phyloP scores from a whole-genome alignment of 306 rosid species.

The Echinosophora koreensis region DNA sequence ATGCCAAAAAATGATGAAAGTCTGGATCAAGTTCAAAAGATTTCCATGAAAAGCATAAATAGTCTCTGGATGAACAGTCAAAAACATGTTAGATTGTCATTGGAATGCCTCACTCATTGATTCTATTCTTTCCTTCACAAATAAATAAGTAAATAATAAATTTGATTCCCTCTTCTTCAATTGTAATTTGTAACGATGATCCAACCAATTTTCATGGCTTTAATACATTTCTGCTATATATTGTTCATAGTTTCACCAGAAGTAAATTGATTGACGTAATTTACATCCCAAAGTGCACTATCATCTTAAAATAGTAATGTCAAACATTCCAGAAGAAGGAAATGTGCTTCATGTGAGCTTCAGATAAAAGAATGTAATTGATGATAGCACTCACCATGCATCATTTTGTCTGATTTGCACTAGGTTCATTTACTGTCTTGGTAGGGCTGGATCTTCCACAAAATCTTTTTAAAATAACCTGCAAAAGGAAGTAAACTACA shows the following conservation, averaged over 20 bases:
- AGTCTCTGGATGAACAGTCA: slow-evolving; percentile 33
- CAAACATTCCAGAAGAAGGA: slow-evolving; percentile 19
- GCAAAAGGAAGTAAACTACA: slow-evolving; percentile 16
- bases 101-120: slow-evolving; percentile 25
- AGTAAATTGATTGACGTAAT: slow-evolving; percentile 25
- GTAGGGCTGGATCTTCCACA: slow-evolving; percentile 31
- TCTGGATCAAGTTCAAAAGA: slow-evolving; percentile 12
- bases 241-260: slow-evolving; percentile 14
- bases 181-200: slow-evolving; percentile 16
- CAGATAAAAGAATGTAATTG: background rate
- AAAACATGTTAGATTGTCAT: slow-evolving; percentile 8
- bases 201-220: slow-evolving; percentile 33
- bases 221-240: slow-evolving; percentile 1
- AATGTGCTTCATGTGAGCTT: slow-evolving; percentile 20
- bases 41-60: slow-evolving; percentile 28
- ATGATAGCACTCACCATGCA: slow-evolving; percentile 53
- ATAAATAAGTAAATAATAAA: background rate
- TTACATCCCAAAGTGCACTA: slow-evolving; percentile 5
- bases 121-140: background rate
- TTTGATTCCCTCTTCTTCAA: slow-evolving; percentile 14
- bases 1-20: slow-evolving; percentile 23
- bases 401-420: slow-evolving; percentile 50
- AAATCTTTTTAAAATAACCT: slow-evolving; percentile 37
- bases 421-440: background rate
- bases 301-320: slow-evolving; percentile 9